Base-by-base conservation (phyloP, 2,329 filamentous ascomycete species). In the Pseudogymnoascus sp. region DNA sequence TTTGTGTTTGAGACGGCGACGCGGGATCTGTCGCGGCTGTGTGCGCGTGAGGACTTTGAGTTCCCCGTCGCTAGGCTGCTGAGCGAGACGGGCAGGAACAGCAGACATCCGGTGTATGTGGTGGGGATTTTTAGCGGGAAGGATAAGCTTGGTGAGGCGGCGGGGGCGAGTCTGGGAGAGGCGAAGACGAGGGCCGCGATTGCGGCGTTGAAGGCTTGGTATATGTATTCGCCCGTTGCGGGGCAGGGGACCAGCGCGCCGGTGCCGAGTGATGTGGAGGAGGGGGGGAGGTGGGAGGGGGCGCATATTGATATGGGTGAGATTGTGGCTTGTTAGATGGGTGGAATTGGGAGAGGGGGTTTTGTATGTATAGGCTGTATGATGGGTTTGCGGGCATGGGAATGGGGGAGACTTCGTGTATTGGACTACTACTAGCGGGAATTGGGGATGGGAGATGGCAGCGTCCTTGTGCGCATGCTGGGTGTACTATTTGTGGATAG, bases 131-230 rank as follows among this genome's bases (percentile, higher is more conserved):
- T 89, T 79, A 96, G 90, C 69, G 95, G 93, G 61, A 81, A 82
- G 65, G 93, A 99, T 74, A 93, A 95, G 82, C 81, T 99, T 44
- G 95, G 93, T 63, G 93, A 99, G 78, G 95, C 88, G n/a, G 83
- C 87, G 18, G 95, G 90, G 23, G 79, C 88, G 59, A 93, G 84
- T 75, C 79, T 97, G 63, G 82, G 91, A 68, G 84, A 91, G 70
- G 93, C 90, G 34, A 85, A 91, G 67, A 82, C 84, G 67, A 84
- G 90, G 74, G 95, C 95, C 18, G 86, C 90, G 38, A 93, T 96
- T 71, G 88, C 89, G 67, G 88, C 92, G 16, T 81, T 99, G 72
- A 96, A 96, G 81, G 83, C 88, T 5, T 99, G 95, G 95, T 99
- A 99, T 76, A 81, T 99, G 62, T 99, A 99, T 79, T 93, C 88